These are phyloP conservation scores for Globisporangium recalcitrans DNA, from an alignment of 352 stramenopile species.

Conservation along the genomic window DNA sequence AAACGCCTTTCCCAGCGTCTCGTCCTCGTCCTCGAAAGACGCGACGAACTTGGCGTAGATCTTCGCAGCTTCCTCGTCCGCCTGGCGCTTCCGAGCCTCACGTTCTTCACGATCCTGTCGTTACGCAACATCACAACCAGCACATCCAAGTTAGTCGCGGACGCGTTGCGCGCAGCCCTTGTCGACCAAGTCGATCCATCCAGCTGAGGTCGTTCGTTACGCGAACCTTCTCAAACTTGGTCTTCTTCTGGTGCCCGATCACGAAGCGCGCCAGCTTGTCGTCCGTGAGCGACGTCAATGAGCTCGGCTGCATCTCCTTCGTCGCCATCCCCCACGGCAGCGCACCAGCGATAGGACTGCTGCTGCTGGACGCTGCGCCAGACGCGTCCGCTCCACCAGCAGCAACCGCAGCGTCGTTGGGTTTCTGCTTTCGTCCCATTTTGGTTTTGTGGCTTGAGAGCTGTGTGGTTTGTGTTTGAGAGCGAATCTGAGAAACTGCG, in stretches of 20 bases:
- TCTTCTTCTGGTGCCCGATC: conserved; percentile 79
- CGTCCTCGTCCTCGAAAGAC: conserved; percentile 81
- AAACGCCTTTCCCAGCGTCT: conserved; percentile 56
- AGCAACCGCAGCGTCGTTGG: background rate
- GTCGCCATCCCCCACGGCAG: conserved; percentile 66
- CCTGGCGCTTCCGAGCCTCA: conserved; percentile 78
- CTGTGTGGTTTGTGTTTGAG: no score
- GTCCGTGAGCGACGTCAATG: conserved; percentile 59
- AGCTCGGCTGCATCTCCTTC: conserved; percentile 63
- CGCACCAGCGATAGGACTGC: background rate
- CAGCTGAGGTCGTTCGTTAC: background rate
- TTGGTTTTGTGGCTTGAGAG: no score
- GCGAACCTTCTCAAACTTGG: conserved; percentile 79
- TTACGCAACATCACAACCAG: background rate
- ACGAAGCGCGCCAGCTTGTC: conserved; percentile 78
- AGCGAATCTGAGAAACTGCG: no score
- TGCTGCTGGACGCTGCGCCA: conserved; percentile 1
- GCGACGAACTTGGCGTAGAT: conserved; percentile 89
- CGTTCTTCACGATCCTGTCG: conserved; percentile 65
- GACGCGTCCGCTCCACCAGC: background rate
- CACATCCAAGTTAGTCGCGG: background rate
- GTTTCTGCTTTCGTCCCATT: conserved; percentile 7
- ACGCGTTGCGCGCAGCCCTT: background rate
- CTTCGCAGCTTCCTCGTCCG: conserved; percentile 80
- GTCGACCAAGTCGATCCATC: background rate